These are phyloP conservation scores for Lolium perenne DNA, from an alignment of 176 grass and related monocot species.

Conservation along the genomic window DNA sequence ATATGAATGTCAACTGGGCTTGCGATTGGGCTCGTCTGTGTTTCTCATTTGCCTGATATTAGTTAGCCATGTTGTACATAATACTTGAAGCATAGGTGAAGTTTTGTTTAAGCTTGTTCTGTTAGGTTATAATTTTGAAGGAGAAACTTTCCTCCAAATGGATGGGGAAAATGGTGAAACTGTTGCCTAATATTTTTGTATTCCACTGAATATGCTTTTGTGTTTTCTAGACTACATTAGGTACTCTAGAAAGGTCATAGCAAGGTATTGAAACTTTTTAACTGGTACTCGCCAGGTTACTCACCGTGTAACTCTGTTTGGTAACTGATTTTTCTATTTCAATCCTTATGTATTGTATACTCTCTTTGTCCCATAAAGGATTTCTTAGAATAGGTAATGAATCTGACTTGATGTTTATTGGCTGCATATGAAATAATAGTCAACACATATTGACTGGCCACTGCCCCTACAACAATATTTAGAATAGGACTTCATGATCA, in stretches of 20 bases:
- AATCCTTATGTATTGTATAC: background rate
- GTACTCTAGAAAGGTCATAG: background rate
- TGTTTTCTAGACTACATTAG: background rate
- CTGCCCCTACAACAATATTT: background rate
- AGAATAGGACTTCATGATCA: background rate
- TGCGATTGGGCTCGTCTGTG: background rate
- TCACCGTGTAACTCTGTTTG: background rate
- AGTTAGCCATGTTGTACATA: background rate
- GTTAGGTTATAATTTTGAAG: background rate
- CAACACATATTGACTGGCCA: background rate
- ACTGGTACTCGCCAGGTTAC: background rate
- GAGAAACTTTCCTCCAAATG: background rate
- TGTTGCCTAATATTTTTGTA: background rate
- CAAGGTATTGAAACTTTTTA: background rate
- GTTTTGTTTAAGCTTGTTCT: conserved; percentile 1
- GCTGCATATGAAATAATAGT: background rate
- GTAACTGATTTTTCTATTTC: background rate
- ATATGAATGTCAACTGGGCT: background rate
- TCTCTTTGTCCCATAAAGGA: no score
- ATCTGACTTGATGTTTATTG: background rate
- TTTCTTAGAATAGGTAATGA: background rate
- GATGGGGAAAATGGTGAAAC: background rate
- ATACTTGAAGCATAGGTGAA: background rate
- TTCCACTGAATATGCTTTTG: background rate
- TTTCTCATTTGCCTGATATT: background rate